Evolutionary conservation across 1,284 basidiomycete genomes (phyloP).

Genomic region (Austroboletus rostrupii): DNA sequence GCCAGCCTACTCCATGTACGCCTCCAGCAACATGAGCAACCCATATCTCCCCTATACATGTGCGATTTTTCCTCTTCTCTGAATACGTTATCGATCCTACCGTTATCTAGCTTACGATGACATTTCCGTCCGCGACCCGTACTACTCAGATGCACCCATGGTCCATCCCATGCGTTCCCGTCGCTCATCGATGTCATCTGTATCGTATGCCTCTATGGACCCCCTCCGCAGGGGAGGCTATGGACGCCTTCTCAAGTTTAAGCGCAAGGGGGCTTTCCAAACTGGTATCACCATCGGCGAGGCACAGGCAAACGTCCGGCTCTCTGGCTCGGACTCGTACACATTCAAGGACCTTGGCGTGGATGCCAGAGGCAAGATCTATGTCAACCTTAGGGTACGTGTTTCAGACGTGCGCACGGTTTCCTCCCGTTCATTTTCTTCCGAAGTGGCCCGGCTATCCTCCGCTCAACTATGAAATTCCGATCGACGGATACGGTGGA

Average conservation of each 20-base stretch:
- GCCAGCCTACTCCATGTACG: slow-evolving; percentile 26
- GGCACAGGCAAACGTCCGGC: slow-evolving; percentile 59
- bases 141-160: slow-evolving; percentile 21
- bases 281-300: slow-evolving; percentile 66
- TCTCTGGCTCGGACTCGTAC: slow-evolving; percentile 59
- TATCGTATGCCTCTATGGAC: slow-evolving; percentile 48
- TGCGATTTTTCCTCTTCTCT: slow-evolving; percentile 8
- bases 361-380: slow-evolving; percentile 54
- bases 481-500: slow-evolving; percentile 63
- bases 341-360: slow-evolving; percentile 60
- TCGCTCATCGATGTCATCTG: slow-evolving; percentile 45
- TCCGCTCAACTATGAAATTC: slow-evolving; percentile 71
- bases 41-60: slow-evolving; percentile 15
- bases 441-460: slow-evolving; percentile 66
- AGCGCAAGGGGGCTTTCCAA: slow-evolving; percentile 61
- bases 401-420: neutral
- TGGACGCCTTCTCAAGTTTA: slow-evolving; percentile 61
- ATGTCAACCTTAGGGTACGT: slow-evolving; percentile 58
- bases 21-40: slow-evolving; percentile 15
- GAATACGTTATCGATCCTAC: slow-evolving; percentile 4
- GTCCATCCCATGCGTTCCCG: slow-evolving; percentile 34
- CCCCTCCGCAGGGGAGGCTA: slow-evolving; percentile 40
- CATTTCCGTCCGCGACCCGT: slow-evolving; percentile 19
- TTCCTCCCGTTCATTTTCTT: slow-evolving; percentile 1
- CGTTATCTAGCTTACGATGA: slow-evolving; percentile 27